These are phyloP conservation scores for Starmerella scarabaei DNA, from an alignment of 805 yeast species.

Conservation along the genomic window DNA sequence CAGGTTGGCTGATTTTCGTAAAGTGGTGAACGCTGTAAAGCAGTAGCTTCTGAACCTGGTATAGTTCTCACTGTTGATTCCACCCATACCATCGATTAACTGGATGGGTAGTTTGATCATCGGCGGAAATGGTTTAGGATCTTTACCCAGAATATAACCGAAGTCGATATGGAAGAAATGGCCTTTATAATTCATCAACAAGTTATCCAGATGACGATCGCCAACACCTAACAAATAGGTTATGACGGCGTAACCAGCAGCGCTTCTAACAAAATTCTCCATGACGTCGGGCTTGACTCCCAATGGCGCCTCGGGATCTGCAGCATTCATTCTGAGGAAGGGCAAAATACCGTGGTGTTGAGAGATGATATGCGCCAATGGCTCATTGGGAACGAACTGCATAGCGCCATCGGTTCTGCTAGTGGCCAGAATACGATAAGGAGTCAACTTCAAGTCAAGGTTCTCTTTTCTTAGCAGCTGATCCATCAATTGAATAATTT, in stretches of 20 bases:
- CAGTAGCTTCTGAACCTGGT: conserved; percentile 82
- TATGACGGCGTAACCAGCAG: conserved; percentile 96
- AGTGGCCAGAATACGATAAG: conserved; percentile 82
- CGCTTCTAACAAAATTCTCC: conserved; percentile 89
- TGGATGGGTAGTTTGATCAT: conserved; percentile 95
- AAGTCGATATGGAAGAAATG: conserved; percentile 96
- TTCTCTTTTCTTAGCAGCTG: conserved; percentile 77
- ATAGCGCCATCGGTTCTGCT: conserved; percentile 85
- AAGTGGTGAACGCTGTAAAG: conserved; percentile 81
- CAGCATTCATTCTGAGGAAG: conserved; percentile 54
- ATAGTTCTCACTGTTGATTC: conserved; percentile 71
- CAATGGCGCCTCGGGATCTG: conserved; percentile 31
- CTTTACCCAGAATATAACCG: conserved; percentile 91
- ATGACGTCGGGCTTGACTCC: conserved; percentile 50
- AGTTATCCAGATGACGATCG: conserved; percentile 87
- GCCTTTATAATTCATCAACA: conserved; percentile 68
- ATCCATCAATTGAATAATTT: conserved; percentile 84
- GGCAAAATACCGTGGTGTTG: conserved; percentile 65
- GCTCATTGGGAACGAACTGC: conserved; percentile 87
- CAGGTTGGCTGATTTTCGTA: conserved; percentile 78
- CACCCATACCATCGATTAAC: conserved; percentile 96
- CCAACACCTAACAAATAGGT: conserved; percentile 94
- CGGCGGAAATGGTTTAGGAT: conserved; percentile 98
- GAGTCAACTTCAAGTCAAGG: conserved; percentile 72
- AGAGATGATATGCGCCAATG: conserved; percentile 65